Base-by-base conservation (phyloP, 305 asterid genomes). In the Caryopteris hybrid region DNA sequence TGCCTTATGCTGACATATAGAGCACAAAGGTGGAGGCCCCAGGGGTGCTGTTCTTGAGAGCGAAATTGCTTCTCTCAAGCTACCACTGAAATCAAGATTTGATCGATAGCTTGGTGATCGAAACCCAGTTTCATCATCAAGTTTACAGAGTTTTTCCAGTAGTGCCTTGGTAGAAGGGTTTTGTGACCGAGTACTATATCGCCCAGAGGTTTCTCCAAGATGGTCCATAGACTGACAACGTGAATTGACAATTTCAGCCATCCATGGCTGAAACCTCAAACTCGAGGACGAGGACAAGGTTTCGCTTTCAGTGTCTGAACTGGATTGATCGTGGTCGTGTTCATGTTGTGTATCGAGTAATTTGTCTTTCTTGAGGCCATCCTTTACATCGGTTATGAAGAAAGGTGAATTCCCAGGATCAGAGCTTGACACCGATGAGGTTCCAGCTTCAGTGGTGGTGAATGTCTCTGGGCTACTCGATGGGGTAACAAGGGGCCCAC, bases 361-460 rank as follows among this genome's bases (percentile, higher is more conserved):
- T 23, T 78, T 81, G 20, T 80, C 86, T 58, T 84, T 89, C 81
- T 91, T 86, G 22, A 76, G 71, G 66, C 70, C 69, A 11, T 74
- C 76, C 56, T 80, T 84, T 2, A 61, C 53, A 50, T 74, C 90
- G 12, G 81, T 29, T 16, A 79, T 25, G 64, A 74, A 81, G 84
- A 91, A 91, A 0, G 96, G 97, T 1, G 98, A 92, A n/a, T 95
- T 88, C 60, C 97, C 97, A 5, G 86, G 98, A 64, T 95, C 99
- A 20, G 99, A 95, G 79, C 98, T 95, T 13, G 98, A 95, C 54
- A 89, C 98, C 0, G 99, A 95, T 0, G 97, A 90, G 50, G 96
- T 88, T 65, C 98, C 97, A 9, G 77, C 92, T 59, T 95, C 99
- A 0, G 99, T 95, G 31, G 91, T 87, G 3, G 96, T 89, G 81